Evolutionary conservation across 2,329 filamentous ascomycete species (phyloP).

Genomic region (Xylaria digitata): DNA sequence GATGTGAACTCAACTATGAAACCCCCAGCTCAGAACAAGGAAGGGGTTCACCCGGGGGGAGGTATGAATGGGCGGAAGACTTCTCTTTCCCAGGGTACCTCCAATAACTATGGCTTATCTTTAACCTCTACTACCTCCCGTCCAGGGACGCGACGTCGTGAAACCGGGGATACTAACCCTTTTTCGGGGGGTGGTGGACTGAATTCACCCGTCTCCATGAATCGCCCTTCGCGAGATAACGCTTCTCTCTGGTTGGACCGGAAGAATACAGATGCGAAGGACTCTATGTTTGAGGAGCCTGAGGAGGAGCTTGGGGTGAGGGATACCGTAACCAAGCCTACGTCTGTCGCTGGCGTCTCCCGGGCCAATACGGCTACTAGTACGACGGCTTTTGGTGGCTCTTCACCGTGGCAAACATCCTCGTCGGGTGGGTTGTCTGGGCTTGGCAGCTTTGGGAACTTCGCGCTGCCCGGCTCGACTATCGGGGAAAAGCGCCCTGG

Average conservation of each 20-base stretch:
- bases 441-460: conserved; percentile 91
- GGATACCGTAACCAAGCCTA: conserved; percentile 50
- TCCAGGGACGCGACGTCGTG: conserved; percentile 82
- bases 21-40: conserved; percentile 80
- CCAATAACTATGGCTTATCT: conserved; percentile 73
- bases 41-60: conserved; percentile 66
- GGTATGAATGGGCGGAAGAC: conserved; percentile 78
- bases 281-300: conserved; percentile 63
- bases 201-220: conserved; percentile 70
- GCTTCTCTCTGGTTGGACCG: conserved; percentile 67
- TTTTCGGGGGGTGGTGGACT: conserved; percentile 61
- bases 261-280: conserved; percentile 65
- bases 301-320: conserved; percentile 55
- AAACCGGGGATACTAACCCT: conserved; percentile 78
- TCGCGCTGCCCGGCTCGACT: conserved; percentile 73
- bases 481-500: conserved; percentile 80
- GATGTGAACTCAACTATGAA: conserved; percentile 97
- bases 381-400: conserved; percentile 56
- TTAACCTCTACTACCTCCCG: conserved; percentile 78
- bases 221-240: conserved; percentile 73
- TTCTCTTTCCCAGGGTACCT: conserved; percentile 79
- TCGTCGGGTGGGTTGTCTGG: conserved; percentile 68
- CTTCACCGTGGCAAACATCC: conserved; percentile 60
- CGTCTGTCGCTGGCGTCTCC: conserved; percentile 60
- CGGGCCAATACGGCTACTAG: conserved; percentile 65